Percentiles rank a stretch among this genome's conserved stretches.
Evolutionary conservation across 2,329 filamentous ascomycete genomes (phyloP).

Genomic region (Elsinoe australis): DNA sequence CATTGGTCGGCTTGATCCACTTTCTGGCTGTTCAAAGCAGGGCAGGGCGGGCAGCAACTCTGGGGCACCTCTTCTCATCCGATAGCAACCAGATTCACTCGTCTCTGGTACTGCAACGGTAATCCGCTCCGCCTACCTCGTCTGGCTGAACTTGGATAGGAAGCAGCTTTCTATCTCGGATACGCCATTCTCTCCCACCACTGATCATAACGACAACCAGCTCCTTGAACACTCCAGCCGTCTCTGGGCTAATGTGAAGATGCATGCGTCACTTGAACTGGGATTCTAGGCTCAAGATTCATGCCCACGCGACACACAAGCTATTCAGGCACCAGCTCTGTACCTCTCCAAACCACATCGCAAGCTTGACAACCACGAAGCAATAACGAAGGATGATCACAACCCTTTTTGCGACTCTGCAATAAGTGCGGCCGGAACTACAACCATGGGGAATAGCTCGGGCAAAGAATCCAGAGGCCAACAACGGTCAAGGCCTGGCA

Average conservation of each 20-base stretch:
- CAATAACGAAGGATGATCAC: conserved; percentile 17
- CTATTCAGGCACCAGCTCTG: conserved; percentile 13
- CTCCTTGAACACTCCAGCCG: background rate
- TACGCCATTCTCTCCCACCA: background rate
- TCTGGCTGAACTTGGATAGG: background rate
- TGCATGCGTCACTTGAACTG: conserved; percentile 16
- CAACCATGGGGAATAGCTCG: conserved; percentile 43
- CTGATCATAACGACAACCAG: conserved; percentile 3
- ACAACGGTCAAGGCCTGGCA: conserved; percentile 29
- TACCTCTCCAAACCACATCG: background rate
- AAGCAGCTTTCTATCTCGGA: background rate
- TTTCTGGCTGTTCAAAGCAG: background rate
- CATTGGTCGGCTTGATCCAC: background rate
- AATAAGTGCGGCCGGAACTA: conserved; percentile 1
- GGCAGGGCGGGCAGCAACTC: background rate
- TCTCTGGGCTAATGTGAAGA: conserved; percentile 13
- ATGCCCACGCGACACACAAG: conserved; percentile 17
- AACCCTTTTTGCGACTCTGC: conserved; percentile 13
- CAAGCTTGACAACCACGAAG: no score
- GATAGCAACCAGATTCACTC: background rate
- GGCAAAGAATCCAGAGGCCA: conserved; percentile 39
- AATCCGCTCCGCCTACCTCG: conserved; percentile 7
- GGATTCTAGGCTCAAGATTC: conserved; percentile 13
- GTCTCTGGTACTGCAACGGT: conserved; percentile 11
- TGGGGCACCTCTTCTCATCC: background rate